Percentiles rank a stretch among this genome's conserved stretches.
Conservation (phyloP, 257 asterid species). For the Fraxinus quadrangulata region DNA sequence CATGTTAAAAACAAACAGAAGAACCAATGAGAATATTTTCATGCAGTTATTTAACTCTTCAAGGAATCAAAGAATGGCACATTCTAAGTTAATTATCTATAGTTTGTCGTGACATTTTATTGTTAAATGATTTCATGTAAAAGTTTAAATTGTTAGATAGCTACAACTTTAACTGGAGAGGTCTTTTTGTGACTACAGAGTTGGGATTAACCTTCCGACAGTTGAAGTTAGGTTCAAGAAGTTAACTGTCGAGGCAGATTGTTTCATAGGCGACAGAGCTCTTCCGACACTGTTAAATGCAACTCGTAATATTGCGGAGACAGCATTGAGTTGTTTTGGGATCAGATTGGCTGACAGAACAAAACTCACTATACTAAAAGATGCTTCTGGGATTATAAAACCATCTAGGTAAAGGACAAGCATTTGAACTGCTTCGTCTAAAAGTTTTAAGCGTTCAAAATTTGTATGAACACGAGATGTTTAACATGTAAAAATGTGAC, state of each 20-base stretch:
- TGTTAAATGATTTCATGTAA: background rate
- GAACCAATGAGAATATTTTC: conserved; percentile 12
- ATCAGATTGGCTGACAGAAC: conserved; percentile 44
- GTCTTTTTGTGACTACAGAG: conserved; percentile 35
- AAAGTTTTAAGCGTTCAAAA: background rate
- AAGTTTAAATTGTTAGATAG: background rate
- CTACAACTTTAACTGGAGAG: too few species aligned
- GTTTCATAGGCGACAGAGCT: conserved; percentile 65
- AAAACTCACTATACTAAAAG: conserved; percentile 62
- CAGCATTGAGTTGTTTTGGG: conserved; percentile 45
- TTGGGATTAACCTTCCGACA: conserved; percentile 62
- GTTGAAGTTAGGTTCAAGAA: conserved; percentile 62
- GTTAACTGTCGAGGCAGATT: conserved; percentile 55
- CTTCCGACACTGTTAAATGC: conserved; percentile 62
- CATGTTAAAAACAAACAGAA: background rate
- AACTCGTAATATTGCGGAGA: conserved; percentile 52
- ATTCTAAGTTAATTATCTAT: background rate
- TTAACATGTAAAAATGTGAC: conserved; percentile 23
- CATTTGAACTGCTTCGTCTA: background rate
- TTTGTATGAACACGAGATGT: background rate
- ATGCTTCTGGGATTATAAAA: conserved; percentile 58
- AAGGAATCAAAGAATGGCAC: conserved; percentile 16
- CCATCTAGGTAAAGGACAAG: conserved; percentile 55
- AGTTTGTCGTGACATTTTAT: background rate
- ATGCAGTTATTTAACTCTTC: conserved; percentile 8